Evolutionary conservation across 768 basidiomycete species (phyloP), one percentile per base, ranked within the genome.

Genomic region (Kwoniella botswanensis): DNA sequence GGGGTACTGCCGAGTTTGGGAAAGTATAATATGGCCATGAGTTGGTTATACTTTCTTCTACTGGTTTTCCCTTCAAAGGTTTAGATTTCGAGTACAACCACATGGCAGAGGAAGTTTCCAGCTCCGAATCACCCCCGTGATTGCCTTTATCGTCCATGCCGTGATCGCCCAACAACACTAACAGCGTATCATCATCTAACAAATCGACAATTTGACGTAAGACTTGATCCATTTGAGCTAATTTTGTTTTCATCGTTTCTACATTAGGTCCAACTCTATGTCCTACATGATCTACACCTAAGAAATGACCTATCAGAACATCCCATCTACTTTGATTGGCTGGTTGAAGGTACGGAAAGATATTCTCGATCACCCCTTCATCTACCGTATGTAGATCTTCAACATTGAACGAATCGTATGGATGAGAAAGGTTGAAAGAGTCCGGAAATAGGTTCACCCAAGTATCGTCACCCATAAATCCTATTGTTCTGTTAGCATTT

Each of bases 321-420:
- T 94, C 93, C 88, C 96, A 98, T 1, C 88, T 85, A 0, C 85
- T 82, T 18, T 78, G 68, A 63, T 87, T 85, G 41, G 73, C 72
- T 22, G 74, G 62, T 29, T 74, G 46, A 4, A 98, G 86, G 22
- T 94, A 87, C 0, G 93, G 93, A 74, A 95, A 90, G 4, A 98
- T 86, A 76, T 98, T 90, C 12, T 85, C 77, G 46, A 92, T 90
- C 67, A 98, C 94, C 9, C 96, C 96, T 63, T 91, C 86, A 77
- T 99, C 97, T 58, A 98, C 97, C 0, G 93, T 91, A 78, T 99
- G 94, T 3, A 99, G 87, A 81, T 98, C 97, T 82, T 98, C 97
- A 70, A 99, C 97, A 82, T 98, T 94, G 87, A 99, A 98, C 0
- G 94, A 97, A 83, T 97, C 95, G 80, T 89, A 98, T 0, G 95